These are phyloP conservation scores for Aspergillus steynii DNA, from an alignment of 495 filamentous ascomycete species.

Conservation along the genomic window DNA sequence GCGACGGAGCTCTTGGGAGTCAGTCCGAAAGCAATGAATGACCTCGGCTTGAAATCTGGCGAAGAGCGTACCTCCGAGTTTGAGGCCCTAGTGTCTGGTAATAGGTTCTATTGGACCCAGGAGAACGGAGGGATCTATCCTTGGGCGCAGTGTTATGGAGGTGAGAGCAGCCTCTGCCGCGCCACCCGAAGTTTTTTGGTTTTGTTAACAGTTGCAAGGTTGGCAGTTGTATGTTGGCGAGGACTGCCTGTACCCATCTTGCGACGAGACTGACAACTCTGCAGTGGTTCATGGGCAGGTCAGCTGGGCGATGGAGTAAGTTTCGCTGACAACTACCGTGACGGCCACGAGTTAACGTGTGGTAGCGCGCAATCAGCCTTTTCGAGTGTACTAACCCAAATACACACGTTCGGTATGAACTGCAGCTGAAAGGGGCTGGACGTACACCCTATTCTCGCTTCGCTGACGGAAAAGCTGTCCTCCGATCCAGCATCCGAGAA, in stretches of 20 bases:
- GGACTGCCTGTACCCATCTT: not conserved
- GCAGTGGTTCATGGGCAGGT: conserved; percentile 81
- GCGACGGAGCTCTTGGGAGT: conserved; percentile 78
- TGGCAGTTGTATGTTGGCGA: conserved; percentile 54
- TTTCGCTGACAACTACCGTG: not conserved
- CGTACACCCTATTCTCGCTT: conserved; percentile 93
- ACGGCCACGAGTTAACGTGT: conserved; percentile 8
- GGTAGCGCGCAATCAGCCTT: conserved; percentile 77
- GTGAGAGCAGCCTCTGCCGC: conserved; percentile 32
- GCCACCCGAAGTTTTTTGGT: conserved; percentile 18
- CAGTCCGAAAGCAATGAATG: conserved; percentile 71
- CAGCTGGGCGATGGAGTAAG: conserved; percentile 85
- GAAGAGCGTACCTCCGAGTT: conserved; percentile 77
- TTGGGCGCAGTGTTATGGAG: conserved; percentile 98
- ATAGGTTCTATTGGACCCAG: conserved; percentile 63
- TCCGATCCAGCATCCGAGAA: conserved; percentile 88
- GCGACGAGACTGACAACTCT: conserved; percentile 16
- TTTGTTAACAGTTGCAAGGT: conserved; percentile 31
- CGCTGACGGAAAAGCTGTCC: conserved; percentile 94
- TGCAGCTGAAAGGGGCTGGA: conserved; percentile 93
- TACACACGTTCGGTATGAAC: conserved; percentile 74
- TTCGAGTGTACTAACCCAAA: conserved; percentile 84
- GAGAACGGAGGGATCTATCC: conserved; percentile 77
- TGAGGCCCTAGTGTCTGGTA: conserved; percentile 72
- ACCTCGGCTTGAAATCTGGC: conserved; percentile 68